Evolutionary conservation across 78 protist species (phyloP).

Genomic region (Dictyostelium purpureum): DNA sequence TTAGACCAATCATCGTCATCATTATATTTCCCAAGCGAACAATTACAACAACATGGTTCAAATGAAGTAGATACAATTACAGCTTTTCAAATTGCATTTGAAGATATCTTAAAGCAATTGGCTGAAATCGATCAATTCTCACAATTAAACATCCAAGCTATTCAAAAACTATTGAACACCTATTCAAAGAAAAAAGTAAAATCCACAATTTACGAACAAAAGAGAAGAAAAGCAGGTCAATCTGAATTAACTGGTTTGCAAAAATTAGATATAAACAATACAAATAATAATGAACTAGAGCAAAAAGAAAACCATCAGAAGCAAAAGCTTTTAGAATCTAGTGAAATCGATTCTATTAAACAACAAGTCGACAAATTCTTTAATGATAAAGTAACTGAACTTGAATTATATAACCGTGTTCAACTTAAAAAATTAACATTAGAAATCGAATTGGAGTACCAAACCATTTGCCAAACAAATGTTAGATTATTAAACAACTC

Average conservation of each 20-base stretch:
- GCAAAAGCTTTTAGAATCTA: too few relatives aligned
- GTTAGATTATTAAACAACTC: conserved; percentile 38
- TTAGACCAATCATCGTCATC: conserved; percentile 37
- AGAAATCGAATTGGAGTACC: conserved; percentile 58
- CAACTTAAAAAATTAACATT: conserved; percentile 38
- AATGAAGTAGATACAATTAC: conserved; percentile 19
- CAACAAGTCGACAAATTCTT: conserved; percentile 13
- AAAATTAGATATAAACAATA: background rate
- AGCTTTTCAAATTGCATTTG: conserved; percentile 61
- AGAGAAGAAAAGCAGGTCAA: conserved; percentile 15
- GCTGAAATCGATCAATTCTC: conserved; percentile 59
- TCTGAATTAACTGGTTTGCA: conserved; percentile 12
- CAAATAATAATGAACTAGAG: too few relatives aligned
- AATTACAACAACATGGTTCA: background rate
- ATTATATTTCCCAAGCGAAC: background rate
- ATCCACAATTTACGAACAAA: background rate
- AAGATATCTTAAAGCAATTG: conserved; percentile 57
- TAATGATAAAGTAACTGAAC: background rate
- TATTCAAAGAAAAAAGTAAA: conserved; percentile 29
- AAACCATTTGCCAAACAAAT: conserved; percentile 43
- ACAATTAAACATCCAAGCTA: conserved; percentile 58
- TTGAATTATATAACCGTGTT: conserved; percentile 9
- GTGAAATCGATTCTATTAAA: background rate
- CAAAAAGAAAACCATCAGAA: too few relatives aligned
- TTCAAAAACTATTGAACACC: conserved; percentile 42